Percentiles rank a stretch among this genome's conserved stretches.
Evolutionary conservation across 1,284 basidiomycete genomes (phyloP).

Genomic region (Pseudozyma flocculosa): DNA sequence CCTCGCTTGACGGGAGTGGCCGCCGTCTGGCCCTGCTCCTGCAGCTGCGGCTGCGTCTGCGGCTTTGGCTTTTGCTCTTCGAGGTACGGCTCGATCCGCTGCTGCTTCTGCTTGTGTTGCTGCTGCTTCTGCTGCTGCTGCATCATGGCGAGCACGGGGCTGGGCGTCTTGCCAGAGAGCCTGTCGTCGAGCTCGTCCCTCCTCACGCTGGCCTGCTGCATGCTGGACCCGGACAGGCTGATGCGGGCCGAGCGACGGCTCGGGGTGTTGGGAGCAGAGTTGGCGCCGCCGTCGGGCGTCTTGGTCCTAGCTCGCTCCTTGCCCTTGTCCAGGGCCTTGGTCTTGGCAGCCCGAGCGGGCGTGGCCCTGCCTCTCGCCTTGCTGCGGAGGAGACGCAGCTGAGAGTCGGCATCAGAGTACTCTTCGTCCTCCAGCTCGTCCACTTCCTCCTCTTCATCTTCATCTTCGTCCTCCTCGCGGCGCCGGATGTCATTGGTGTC

Average conservation of each 20-base stretch:
- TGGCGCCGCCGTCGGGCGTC: not conserved
- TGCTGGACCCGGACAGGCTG: constrained; percentile 24
- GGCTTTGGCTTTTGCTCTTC: too few relatives aligned
- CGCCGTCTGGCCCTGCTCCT: not conserved
- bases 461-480: too few relatives aligned
- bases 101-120: not conserved
- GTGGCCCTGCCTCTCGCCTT: too few relatives aligned
- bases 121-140: not conserved
- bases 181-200: constrained; percentile 32
- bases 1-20: constrained; percentile 13
- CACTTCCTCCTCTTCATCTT: too few relatives aligned
- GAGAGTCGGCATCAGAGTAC: too few relatives aligned
- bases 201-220: constrained; percentile 27
- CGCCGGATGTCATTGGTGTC: too few relatives aligned
- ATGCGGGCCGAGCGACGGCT: constrained; percentile 32
- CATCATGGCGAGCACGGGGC: not conserved
- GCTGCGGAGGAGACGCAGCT: too few relatives aligned
- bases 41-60: not conserved
- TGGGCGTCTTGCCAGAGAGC: constrained; percentile 16
- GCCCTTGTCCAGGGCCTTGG: too few relatives aligned
- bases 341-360: too few relatives aligned
- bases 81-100: not conserved
- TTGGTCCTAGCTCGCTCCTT: not conserved
- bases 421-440: too few relatives aligned
- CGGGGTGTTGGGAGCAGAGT: constrained; percentile 14